phyloP scores from a whole-genome alignment of 2,329 filamentous ascomycete genomes.

The Epichloe baconii region DNA sequence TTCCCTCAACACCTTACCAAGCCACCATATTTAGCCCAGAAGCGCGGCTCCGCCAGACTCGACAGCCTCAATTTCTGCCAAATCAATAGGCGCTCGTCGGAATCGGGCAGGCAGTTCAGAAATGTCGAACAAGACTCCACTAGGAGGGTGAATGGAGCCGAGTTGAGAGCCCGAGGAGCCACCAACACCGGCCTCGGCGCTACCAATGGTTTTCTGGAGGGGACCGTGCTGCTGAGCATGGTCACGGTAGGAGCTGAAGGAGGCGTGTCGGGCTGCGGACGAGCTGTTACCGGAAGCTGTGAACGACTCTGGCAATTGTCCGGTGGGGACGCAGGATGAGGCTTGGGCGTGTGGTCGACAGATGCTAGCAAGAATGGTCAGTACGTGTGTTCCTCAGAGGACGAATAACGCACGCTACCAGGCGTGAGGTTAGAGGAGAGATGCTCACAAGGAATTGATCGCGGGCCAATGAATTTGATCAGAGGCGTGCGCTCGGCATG shows the following conservation, averaged over 20 bases:
- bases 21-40: slow-evolving; percentile 25
- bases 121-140: slow-evolving; percentile 77
- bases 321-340: slow-evolving; percentile 57
- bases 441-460: slow-evolving; percentile 39
- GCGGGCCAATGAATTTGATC: slow-evolving; percentile 50
- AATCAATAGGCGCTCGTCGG: slow-evolving; percentile 57
- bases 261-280: slow-evolving; percentile 33
- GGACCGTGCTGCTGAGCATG: slow-evolving; percentile 69
- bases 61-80: slow-evolving; percentile 86
- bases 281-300: slow-evolving; percentile 19
- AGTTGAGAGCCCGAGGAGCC: slow-evolving; percentile 54
- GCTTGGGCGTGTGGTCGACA: slow-evolving; percentile 59
- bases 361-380: slow-evolving; percentile 34
- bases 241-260: slow-evolving; percentile 66
- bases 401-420: neutral
- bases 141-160: slow-evolving; percentile 55
- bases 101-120: slow-evolving; percentile 79
- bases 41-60: slow-evolving; percentile 76
- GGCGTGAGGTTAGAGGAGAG: neutral
- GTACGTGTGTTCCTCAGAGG: neutral
- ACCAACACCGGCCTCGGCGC: slow-evolving; percentile 34
- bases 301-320: slow-evolving; percentile 46
- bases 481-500: slow-evolving; percentile 47
- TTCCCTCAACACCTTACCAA: neutral
- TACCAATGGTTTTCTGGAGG: slow-evolving; percentile 44